These are phyloP conservation scores for Stachybotrys echinatus DNA, from an alignment of 2,329 filamentous ascomycete genomes.

Conservation along the genomic window DNA sequence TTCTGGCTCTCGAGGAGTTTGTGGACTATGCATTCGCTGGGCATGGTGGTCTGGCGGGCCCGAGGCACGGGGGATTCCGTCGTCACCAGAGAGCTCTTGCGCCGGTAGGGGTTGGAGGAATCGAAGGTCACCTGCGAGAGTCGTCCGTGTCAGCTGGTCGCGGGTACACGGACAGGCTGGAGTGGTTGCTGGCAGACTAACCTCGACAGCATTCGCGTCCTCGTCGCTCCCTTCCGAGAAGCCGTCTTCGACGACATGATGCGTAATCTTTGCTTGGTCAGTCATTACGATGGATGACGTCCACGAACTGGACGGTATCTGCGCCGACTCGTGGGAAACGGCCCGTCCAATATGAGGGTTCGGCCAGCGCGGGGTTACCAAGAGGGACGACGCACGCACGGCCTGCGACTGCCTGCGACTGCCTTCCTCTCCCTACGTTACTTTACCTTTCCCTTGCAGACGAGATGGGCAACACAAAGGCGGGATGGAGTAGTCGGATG, in stretches of 20 bases:
- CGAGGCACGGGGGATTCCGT: slow-evolving; percentile 30
- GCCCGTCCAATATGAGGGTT: no score
- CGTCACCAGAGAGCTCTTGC: slow-evolving; percentile 60
- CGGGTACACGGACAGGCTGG: no score
- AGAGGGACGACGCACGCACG: no score
- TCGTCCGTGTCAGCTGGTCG: no score
- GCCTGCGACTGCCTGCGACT: no score
- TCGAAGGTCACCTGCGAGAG: slow-evolving; percentile 57
- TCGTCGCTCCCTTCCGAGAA: slow-evolving; percentile 45
- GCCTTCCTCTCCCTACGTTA: no score
- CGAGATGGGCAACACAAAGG: no score
- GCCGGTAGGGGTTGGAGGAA: slow-evolving; percentile 52
- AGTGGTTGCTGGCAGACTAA: no score
- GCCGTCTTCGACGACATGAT: slow-evolving; percentile 24
- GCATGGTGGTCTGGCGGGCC: slow-evolving; percentile 16
- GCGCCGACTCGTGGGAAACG: not conserved
- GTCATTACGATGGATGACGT: slow-evolving; percentile 13
- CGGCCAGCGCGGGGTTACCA: no score
- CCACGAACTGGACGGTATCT: not conserved
- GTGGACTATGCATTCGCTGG: slow-evolving; percentile 59
- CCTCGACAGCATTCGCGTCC: slow-evolving; percentile 41
- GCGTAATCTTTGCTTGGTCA: slow-evolving; percentile 12
- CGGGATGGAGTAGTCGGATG: no score
- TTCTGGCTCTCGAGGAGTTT: slow-evolving; percentile 57
- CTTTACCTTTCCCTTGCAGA: no score